These are phyloP conservation scores for Iodosphaeria phyllophila DNA, from an alignment of 2,329 filamentous ascomycete genomes.

Conservation along the genomic window DNA sequence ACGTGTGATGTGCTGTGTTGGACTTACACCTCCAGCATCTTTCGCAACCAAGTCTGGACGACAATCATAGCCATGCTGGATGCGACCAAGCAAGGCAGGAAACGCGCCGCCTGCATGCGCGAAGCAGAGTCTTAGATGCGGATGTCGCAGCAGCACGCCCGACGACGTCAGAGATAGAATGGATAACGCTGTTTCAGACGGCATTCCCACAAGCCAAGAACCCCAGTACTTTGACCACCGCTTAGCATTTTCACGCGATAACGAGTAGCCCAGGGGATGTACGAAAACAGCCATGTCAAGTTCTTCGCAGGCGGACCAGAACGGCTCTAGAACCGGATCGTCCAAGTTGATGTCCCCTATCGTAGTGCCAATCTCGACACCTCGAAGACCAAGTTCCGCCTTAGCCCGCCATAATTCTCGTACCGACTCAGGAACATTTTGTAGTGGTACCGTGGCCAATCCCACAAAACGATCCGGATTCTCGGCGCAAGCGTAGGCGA, in stretches of 20 bases:
- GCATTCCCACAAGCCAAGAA: conserved; percentile 17
- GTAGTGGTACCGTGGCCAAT: conserved; percentile 14
- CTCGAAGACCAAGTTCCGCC: conserved; percentile 10
- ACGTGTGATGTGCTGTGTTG: conserved; percentile 11
- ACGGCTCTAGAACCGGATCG: conserved; percentile 10
- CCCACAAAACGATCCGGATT: conserved; percentile 14
- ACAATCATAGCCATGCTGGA: conserved; percentile 17
- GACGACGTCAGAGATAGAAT: conserved; percentile 14
- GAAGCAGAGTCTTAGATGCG: conserved; percentile 13
- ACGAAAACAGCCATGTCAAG: conserved; percentile 15
- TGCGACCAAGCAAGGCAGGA: conserved; percentile 14
- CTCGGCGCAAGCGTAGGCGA: conserved; percentile 8
- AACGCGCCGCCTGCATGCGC: conserved; percentile 18
- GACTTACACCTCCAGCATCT: conserved; percentile 11
- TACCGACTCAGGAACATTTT: conserved; percentile 11
- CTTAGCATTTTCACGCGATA: conserved; percentile 13
- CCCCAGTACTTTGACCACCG: conserved; percentile 16
- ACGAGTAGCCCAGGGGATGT: conserved; percentile 15
- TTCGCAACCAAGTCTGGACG: conserved; percentile 15
- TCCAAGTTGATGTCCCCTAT: conserved; percentile 13
- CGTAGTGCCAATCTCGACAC: conserved; percentile 16
- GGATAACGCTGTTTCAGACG: conserved; percentile 15
- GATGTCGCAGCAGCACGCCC: conserved; percentile 13
- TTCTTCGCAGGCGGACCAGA: conserved; percentile 15
- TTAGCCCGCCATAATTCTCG: conserved; percentile 11